These are phyloP conservation scores for Brassica cretica DNA, from an alignment of 345 rosid species.

Conservation along the genomic window DNA sequence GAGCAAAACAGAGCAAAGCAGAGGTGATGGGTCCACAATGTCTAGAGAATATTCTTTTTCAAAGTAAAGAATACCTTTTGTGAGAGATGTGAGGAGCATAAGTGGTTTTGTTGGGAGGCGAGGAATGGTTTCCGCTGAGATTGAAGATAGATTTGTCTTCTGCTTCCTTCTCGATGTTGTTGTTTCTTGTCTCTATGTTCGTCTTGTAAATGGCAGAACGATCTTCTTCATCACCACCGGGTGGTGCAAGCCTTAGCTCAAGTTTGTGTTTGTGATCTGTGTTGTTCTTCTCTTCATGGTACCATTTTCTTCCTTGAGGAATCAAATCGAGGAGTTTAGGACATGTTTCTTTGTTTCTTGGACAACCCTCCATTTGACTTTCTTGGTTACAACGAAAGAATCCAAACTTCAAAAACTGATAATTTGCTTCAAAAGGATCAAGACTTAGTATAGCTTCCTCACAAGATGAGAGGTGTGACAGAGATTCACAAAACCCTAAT, in stretches of 20 bases:
- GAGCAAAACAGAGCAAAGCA: slow-evolving; percentile 1
- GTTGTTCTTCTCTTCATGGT: slow-evolving; percentile 39
- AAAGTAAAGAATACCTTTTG: slow-evolving; percentile 35
- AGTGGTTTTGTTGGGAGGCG: slow-evolving; percentile 36
- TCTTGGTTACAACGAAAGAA: slow-evolving; percentile 13
- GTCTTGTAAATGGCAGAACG: slow-evolving; percentile 41
- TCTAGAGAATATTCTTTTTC: slow-evolving; percentile 47
- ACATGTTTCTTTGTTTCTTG: slow-evolving; percentile 50
- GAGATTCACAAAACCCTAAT: slow-evolving; percentile 26
- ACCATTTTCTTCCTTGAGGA: slow-evolving; percentile 49
- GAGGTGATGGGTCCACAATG: slow-evolving; percentile 45
- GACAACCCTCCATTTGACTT: slow-evolving; percentile 50
- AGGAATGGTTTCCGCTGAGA: slow-evolving; percentile 45
- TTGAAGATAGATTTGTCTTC: slow-evolving; percentile 47
- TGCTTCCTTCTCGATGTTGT: slow-evolving; percentile 36
- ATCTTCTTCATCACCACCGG: slow-evolving; percentile 62
- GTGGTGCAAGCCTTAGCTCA: slow-evolving; percentile 95
- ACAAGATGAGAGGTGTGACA: slow-evolving; percentile 13
- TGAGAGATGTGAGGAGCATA: slow-evolving; percentile 48
- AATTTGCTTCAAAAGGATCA: not conserved
- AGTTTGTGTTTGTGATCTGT: slow-evolving; percentile 72
- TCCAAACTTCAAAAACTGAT: slow-evolving; percentile 6
- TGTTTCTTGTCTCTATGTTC: slow-evolving; percentile 23
- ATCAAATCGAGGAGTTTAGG: slow-evolving; percentile 74
- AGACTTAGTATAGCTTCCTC: not conserved